Evolutionary conservation across 1,139 yeast species (phyloP).

Genomic region (Arxiozyma heterogenica): DNA sequence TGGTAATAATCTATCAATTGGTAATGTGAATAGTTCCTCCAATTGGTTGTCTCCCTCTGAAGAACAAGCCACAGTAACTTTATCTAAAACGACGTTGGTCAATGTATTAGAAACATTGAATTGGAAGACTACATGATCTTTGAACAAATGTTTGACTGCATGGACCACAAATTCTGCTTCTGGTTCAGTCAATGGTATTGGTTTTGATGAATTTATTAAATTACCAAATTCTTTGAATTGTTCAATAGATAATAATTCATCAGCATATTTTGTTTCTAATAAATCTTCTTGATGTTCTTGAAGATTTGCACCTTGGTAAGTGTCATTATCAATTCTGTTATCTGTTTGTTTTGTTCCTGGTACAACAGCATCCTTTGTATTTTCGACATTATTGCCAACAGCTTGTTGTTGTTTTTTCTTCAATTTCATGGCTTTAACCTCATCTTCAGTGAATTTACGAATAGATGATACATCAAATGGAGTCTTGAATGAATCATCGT

Average conservation of each 20-base stretch:
- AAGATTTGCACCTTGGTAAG: slow-evolving; percentile 19
- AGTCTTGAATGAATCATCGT: slow-evolving; percentile 45
- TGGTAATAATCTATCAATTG: slow-evolving; percentile 66
- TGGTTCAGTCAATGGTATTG: slow-evolving; percentile 71
- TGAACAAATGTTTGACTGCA: slow-evolving; percentile 74
- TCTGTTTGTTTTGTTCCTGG: slow-evolving; percentile 9
- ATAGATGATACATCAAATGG: slow-evolving; percentile 68
- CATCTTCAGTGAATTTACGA: slow-evolving; percentile 43
- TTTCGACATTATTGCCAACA: slow-evolving; percentile 24
- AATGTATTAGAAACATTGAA: slow-evolving; percentile 80
- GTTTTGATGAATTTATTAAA: slow-evolving; percentile 61
- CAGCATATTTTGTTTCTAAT: slow-evolving; percentile 54
- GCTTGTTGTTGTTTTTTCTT: slow-evolving; percentile 37
- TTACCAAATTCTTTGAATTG: slow-evolving; percentile 61
- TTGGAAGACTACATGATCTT: slow-evolving; percentile 72
- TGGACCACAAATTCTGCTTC: slow-evolving; percentile 91
- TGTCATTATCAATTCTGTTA: slow-evolving; percentile 18
- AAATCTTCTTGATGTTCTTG: slow-evolving; percentile 30
- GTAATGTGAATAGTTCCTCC: slow-evolving; percentile 64
- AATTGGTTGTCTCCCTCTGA: slow-evolving; percentile 53
- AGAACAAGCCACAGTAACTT: slow-evolving; percentile 54
- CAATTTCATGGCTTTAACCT: slow-evolving; percentile 40
- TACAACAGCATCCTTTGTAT: slow-evolving; percentile 8
- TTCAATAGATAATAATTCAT: slow-evolving; percentile 56
- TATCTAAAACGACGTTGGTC: slow-evolving; percentile 65